Conservation (phyloP, 1,284 basidiomycete species). For the Malassezia restricta region DNA sequence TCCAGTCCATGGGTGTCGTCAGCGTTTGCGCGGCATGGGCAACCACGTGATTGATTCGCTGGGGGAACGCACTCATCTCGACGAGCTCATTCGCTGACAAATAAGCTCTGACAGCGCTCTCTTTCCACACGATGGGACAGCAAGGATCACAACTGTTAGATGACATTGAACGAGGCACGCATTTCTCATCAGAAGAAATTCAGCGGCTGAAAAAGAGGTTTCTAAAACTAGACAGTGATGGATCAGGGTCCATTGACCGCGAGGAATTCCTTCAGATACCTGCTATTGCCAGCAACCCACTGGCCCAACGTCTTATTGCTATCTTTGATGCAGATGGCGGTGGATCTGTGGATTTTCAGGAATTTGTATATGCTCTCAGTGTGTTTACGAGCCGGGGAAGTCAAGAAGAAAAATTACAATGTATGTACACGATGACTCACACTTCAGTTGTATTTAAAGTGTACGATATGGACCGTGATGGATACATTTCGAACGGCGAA, state of each 20-base stretch:
- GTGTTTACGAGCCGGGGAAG: slow-evolving; percentile 93
- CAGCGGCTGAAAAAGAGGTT: slow-evolving; percentile 91
- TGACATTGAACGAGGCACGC: slow-evolving; percentile 82
- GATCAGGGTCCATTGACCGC: slow-evolving; percentile 91
- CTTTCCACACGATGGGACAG: slow-evolving; percentile 43
- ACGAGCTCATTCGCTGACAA: background rate
- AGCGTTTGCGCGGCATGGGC: background rate
- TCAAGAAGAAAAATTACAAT: slow-evolving; percentile 88
- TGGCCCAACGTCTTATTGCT: slow-evolving; percentile 93
- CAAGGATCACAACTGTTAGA: slow-evolving; percentile 79
- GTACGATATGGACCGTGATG: slow-evolving; percentile 95
- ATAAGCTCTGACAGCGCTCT: background rate
- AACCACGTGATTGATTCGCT: slow-evolving; percentile 7
- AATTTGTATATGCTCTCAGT: slow-evolving; percentile 92
- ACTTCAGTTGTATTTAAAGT: slow-evolving; percentile 84
- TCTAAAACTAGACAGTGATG: slow-evolving; percentile 98
- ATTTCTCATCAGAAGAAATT: slow-evolving; percentile 50
- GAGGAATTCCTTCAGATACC: slow-evolving; percentile 98
- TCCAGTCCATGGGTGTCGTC: slow-evolving; percentile 1
- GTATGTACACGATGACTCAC: slow-evolving; percentile 51
- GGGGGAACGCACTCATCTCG: background rate
- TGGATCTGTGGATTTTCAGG: slow-evolving; percentile 96
- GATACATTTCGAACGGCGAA: slow-evolving; percentile 96
- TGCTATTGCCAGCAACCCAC: slow-evolving; percentile 92
- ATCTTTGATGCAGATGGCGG: slow-evolving; percentile 99